These are phyloP conservation scores for Rhynchosporium agropyri DNA, from an alignment of 2,329 filamentous ascomycete species.

Conservation along the genomic window DNA sequence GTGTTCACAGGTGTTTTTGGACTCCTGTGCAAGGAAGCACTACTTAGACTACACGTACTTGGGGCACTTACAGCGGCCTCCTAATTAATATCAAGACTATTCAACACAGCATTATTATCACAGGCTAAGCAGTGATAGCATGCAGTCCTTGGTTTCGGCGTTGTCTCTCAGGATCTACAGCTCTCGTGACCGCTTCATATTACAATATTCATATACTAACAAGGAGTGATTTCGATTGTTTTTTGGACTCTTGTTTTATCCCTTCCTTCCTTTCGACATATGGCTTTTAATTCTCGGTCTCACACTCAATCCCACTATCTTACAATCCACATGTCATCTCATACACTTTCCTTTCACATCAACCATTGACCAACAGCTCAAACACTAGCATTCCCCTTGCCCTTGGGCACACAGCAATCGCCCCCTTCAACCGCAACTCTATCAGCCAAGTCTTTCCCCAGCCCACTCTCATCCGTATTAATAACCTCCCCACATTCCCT, in stretches of 20 bases:
- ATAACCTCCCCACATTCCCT: conserved; percentile 56
- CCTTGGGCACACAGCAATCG: conserved; percentile 57
- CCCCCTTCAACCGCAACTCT: conserved; percentile 50
- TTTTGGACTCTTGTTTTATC: too few species aligned
- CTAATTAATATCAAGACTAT: conserved; percentile 27
- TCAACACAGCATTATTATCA: background rate
- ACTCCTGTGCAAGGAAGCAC: conserved; percentile 23
- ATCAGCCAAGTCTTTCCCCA: conserved; percentile 50
- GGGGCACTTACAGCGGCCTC: conserved; percentile 15
- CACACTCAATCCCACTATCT: background rate
- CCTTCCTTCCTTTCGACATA: too few species aligned
- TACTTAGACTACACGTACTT: conserved; percentile 23
- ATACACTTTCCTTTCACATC: background rate
- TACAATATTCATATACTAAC: too few species aligned
- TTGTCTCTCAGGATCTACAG: too few species aligned
- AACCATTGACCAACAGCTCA: background rate
- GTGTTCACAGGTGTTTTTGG: conserved; percentile 25
- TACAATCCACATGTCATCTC: background rate
- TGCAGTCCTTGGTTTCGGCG: background rate
- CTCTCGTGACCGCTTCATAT: too few species aligned
- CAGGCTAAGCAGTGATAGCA: background rate
- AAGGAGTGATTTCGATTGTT: too few species aligned
- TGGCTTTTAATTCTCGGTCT: background rate
- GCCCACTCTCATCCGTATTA: conserved; percentile 22
- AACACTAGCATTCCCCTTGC: conserved; percentile 29